A percentile compares a stretch with the other conserved stretches of the same genome.
Evolutionary conservation across 495 filamentous ascomycete species (phyloP).

Genomic region (Xylaria castorea): DNA sequence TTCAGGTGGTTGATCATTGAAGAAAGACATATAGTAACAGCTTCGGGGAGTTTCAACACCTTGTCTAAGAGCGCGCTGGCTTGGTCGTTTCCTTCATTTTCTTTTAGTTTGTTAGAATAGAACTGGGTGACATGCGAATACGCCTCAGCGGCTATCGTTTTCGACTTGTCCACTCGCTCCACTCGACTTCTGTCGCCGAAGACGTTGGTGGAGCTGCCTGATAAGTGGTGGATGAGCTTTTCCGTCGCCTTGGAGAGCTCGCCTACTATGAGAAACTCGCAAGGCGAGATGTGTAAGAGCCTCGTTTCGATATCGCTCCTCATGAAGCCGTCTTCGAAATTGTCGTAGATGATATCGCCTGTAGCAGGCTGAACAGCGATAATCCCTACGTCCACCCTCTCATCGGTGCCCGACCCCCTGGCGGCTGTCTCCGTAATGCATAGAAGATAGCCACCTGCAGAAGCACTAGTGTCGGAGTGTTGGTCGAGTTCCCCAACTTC

Average conservation of each 20-base stretch:
- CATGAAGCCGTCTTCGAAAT: conserved; percentile 99
- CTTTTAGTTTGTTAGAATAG: conserved; percentile 86
- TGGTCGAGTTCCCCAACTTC: conserved; percentile 82
- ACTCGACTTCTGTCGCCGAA: conserved; percentile 91
- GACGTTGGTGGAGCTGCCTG: conserved; percentile 84
- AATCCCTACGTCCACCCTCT: conserved; percentile 91
- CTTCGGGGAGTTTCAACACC: conserved; percentile 81
- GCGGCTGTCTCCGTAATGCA: conserved; percentile 89
- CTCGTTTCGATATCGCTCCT: conserved; percentile 94
- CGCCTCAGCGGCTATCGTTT: conserved; percentile 82
- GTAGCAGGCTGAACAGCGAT: conserved; percentile 95
- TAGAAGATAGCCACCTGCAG: conserved; percentile 86
- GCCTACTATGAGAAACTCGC: conserved; percentile 95
- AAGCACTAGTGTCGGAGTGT: conserved; percentile 58
- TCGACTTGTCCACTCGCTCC: conserved; percentile 76
- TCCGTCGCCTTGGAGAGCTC: conserved; percentile 92
- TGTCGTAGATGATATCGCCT: conserved; percentile 94
- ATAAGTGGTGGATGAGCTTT: conserved; percentile 88
- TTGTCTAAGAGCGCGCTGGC: conserved; percentile 76
- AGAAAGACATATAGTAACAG: conserved; percentile 90
- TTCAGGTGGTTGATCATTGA: conserved; percentile 95
- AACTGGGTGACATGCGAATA: conserved; percentile 93
- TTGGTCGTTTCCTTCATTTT: conserved; percentile 48
- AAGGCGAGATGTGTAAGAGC: conserved; percentile 91
- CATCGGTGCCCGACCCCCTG: conserved; percentile 87